Conservation (phyloP, 495 filamentous ascomycete genomes). For the Chaetomidium leptoderma region DNA sequence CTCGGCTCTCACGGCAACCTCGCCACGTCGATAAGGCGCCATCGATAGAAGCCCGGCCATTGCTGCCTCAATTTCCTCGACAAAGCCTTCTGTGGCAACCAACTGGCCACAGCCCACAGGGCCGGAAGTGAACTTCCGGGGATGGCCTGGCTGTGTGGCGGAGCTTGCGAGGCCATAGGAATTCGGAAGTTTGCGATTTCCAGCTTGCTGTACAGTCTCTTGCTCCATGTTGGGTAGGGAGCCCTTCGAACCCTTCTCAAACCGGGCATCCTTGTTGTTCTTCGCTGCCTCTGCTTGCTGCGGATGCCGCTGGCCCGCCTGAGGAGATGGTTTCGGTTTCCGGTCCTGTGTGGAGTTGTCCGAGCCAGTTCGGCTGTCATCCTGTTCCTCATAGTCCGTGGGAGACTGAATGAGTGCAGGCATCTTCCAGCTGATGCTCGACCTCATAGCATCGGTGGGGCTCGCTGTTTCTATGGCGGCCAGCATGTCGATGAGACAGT, state of each 20-base stretch:
- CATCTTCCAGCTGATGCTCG: slow-evolving; percentile 15
- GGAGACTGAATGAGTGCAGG: slow-evolving; percentile 14
- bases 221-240: too few relatives aligned
- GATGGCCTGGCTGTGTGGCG: not conserved
- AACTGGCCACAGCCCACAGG: not conserved
- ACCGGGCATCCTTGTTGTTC: not conserved
- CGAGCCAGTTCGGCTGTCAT: not conserved
- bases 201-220: not conserved
- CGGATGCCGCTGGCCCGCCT: too few relatives aligned
- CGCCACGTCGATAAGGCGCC: slow-evolving; percentile 29
- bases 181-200: not conserved
- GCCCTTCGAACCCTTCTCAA: too few relatives aligned
- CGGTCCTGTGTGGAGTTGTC: not conserved
- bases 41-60: slow-evolving; percentile 9
- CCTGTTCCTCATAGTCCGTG: not conserved
- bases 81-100: not conserved
- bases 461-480: not conserved
- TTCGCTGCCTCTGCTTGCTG: not conserved
- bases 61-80: slow-evolving; percentile 13
- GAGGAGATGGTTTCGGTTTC: not conserved
- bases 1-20: slow-evolving; percentile 36
- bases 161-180: not conserved
- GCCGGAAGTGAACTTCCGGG: too few relatives aligned
- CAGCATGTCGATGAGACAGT: slow-evolving; percentile 11
- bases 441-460: not conserved